Evolutionary conservation across 208 protist genomes (phyloP).

Genomic region (Leishmania gerbilli): DNA sequence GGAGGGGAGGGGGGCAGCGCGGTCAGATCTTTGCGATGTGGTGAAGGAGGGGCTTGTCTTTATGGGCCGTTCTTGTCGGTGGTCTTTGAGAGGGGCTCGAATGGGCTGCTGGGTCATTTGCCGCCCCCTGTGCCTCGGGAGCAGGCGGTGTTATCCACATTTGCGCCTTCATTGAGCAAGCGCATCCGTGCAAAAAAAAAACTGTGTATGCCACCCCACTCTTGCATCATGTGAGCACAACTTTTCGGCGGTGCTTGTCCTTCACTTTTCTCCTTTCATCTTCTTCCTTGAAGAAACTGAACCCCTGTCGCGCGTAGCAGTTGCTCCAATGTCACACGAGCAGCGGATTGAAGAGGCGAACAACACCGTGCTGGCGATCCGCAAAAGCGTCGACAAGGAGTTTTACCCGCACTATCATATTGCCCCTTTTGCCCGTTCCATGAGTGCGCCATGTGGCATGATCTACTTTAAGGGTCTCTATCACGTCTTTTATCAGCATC

Average conservation of each 20-base stretch:
- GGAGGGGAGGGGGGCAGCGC: no score
- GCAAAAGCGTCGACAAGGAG: slow-evolving; percentile 42
- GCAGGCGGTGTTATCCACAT: no score
- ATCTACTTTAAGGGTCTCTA: slow-evolving; percentile 60
- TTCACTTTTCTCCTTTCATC: background rate
- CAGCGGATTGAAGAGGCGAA: slow-evolving; percentile 43
- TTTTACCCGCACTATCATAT: slow-evolving; percentile 65
- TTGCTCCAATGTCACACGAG: slow-evolving; percentile 40
- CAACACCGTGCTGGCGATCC: slow-evolving; percentile 39
- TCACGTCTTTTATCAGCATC: slow-evolving; percentile 69
- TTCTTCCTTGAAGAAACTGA: background rate
- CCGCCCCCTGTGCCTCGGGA: no score
- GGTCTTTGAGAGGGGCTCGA: no score
- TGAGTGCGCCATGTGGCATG: slow-evolving; percentile 54
- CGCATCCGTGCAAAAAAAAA: no score
- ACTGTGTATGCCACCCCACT: no score
- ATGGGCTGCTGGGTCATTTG: no score
- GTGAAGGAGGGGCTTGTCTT: no score
- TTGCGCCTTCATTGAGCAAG: no score
- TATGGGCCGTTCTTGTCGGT: no score
- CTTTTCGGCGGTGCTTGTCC: background rate
- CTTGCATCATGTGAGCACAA: no score
- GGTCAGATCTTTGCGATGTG: no score
- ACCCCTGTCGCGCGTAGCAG: background rate
- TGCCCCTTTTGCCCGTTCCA: slow-evolving; percentile 51